Base-by-base conservation (phyloP, 1,284 basidiomycete genomes). In the Ganoderma meredithae region DNA sequence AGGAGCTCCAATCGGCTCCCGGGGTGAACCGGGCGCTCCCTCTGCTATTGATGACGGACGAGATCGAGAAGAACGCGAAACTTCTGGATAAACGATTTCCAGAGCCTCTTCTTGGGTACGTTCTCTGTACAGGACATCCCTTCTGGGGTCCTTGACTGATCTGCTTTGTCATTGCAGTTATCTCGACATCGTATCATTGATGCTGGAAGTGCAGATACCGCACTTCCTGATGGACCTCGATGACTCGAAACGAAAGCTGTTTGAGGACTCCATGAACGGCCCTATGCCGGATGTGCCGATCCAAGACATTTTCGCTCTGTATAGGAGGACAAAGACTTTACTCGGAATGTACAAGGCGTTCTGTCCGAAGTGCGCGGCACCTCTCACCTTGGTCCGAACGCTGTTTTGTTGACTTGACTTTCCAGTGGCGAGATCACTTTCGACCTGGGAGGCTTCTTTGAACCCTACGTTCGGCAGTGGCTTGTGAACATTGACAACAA, bases 391-490 rank as follows among this genome's bases (percentile, higher is more conserved):
- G 22, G 47, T 49, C 47, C 22, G 22, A 25, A 49, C 22, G 10
- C 47, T 49, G 47, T 49, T 22, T 22, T 22, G 12, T 64, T 75
- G 58, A 77, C 49, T 13, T 33, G 59, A 7, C 15, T 49, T 63
- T 65, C 61, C 41, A 90, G 91, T 31, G 84, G 84, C 4, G 83
- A 85, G 25, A 75, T 90, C 22, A 82, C 85, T n/a, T 93, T 95
- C 72, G 86, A 94, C 69, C 79, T 94, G 22, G 85, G 87, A 9
- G 83, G 81, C 2, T 95, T 95, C 81, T 99, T 99, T 76, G 93
- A 95, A 78, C 90, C 93, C 1, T 96, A 95, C 78, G 94, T 99
- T 12, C 86, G 90, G 4, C 90, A 94, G 71, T 99, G 97, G 97
- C 82, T 99, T 9, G 77, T 89, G n/a, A 91, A 92, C 69, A 98